Evolutionary conservation across 352 stramenopile species (phyloP).

Genomic region (Thraustochytrium striatum): DNA sequence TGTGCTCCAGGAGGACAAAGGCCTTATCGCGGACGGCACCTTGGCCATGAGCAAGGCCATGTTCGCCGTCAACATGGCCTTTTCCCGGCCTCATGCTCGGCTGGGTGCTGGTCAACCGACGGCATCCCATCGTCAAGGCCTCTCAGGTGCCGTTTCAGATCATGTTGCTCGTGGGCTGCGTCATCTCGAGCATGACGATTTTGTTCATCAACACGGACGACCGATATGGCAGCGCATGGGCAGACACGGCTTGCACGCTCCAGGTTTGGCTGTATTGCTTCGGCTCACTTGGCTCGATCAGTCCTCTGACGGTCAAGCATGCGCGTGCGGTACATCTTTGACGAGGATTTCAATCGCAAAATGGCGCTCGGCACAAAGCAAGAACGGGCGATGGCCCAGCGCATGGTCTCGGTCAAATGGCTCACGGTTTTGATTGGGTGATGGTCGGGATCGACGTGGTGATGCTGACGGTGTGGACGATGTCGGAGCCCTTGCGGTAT

Average conservation of each 20-base stretch:
- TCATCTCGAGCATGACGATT: background rate
- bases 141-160: background rate
- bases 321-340: background rate
- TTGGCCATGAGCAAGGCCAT: background rate
- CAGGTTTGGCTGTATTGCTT: background rate
- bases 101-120: background rate
- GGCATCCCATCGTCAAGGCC: background rate
- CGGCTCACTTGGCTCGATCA: background rate
- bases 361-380: background rate
- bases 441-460: background rate
- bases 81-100: background rate
- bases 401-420: background rate
- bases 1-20: background rate
- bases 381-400: background rate
- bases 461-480: background rate
- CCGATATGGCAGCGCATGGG: background rate
- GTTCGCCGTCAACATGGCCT: background rate
- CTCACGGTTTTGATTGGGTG: background rate
- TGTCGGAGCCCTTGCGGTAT: background rate
- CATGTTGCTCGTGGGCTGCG: background rate
- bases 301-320: background rate
- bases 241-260: background rate
- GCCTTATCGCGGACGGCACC: background rate
- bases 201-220: background rate
- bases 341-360: background rate